Conservation (phyloP, 164 flowering plant species). For the Annona squamosa region DNA sequence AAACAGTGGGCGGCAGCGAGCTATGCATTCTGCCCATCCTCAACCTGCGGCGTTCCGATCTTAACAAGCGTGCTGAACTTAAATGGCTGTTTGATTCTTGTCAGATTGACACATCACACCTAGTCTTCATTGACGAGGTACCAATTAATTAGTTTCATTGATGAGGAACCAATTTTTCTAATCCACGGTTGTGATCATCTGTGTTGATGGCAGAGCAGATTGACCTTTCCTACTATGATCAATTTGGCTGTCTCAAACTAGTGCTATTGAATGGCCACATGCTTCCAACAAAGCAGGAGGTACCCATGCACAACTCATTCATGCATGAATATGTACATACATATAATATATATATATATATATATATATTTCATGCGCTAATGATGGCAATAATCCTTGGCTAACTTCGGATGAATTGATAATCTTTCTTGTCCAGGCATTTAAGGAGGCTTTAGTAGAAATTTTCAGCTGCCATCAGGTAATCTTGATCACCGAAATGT, state of each 20-base stretch:
- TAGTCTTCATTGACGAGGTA: constrained; percentile 61
- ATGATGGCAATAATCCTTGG: neutral
- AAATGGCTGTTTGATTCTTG: constrained; percentile 58
- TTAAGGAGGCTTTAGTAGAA: constrained; percentile 55
- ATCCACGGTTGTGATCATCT: constrained; percentile 1
- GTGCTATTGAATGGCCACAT: constrained; percentile 45
- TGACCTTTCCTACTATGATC: constrained; percentile 57
- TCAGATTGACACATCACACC: constrained; percentile 43
- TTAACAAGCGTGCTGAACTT: constrained; percentile 41
- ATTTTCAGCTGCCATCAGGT: constrained; percentile 50
- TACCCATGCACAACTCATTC: constrained; percentile 9
- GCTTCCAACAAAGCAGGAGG: constrained; percentile 55
- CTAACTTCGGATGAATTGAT: neutral
- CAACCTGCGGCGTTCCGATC: constrained; percentile 55
- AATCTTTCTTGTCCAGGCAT: constrained; percentile 28
- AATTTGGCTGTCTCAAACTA: constrained; percentile 58
- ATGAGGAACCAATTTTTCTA: constrained; percentile 5
- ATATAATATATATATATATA: too few relatives aligned
- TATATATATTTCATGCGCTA: too few relatives aligned
- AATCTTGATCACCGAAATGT: neutral
- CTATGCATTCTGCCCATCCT: constrained; percentile 61
- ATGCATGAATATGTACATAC: too few relatives aligned
- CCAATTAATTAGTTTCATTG: neutral
- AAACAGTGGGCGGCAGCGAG: constrained; percentile 25
- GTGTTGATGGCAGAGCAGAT: constrained; percentile 35